phyloP scores from a whole-genome alignment of 495 filamentous ascomycete species.

The Sordaria brevicollis region DNA sequence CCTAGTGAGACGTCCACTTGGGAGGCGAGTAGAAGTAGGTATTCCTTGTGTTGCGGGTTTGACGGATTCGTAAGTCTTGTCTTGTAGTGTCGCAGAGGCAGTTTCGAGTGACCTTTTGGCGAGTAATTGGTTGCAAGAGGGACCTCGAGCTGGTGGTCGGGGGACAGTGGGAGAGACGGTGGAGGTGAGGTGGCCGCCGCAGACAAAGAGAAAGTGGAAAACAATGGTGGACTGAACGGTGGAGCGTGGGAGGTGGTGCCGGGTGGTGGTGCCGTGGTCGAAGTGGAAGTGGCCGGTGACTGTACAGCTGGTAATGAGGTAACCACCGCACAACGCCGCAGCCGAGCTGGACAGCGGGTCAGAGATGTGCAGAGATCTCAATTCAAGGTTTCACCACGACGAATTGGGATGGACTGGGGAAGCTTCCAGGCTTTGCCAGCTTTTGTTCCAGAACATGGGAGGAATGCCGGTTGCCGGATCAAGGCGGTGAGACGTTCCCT shows the following conservation, averaged over 20 bases:
- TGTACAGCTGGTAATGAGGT: neutral
- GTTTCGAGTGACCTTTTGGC: neutral
- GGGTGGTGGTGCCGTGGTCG: neutral
- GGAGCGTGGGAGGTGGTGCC: neutral
- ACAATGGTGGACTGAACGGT: neutral
- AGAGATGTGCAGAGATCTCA: neutral
- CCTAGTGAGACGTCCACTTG: too few relatives aligned
- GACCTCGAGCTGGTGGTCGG: neutral
- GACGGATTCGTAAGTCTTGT: neutral
- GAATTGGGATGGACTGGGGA: neutral
- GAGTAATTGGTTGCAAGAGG: neutral
- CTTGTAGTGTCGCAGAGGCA: neutral
- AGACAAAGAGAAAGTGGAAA: neutral
- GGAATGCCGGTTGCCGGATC: neutral
- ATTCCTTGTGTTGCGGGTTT: neutral
- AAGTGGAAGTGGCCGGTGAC: neutral
- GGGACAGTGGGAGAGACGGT: neutral
- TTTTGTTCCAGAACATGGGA: neutral
- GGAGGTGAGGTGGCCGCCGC: neutral
- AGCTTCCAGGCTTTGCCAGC: neutral
- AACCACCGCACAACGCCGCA: neutral
- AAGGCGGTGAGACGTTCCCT: neutral
- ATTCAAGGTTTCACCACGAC: neutral
- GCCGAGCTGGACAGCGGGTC: too few relatives aligned
- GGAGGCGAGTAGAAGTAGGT: neutral